Conservation (phyloP, 495 filamentous ascomycete species). For the Neurospora sp. region DNA sequence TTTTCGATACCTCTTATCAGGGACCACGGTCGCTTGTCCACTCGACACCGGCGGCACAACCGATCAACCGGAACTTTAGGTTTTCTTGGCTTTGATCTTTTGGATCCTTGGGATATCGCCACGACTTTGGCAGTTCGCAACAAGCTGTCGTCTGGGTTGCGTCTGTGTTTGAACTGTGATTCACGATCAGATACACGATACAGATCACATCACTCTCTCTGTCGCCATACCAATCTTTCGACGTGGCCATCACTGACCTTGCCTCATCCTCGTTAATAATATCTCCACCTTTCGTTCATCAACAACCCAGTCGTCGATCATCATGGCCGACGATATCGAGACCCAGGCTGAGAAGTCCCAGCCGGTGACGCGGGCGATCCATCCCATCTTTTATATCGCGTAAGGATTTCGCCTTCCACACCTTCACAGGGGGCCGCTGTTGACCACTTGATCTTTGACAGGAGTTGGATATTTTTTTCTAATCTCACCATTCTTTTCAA, state of each 20-base stretch:
- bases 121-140: not conserved
- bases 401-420: not conserved
- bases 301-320: not conserved
- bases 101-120: not conserved
- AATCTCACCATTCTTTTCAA: slow-evolving; percentile 90
- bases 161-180: not conserved
- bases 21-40: not conserved
- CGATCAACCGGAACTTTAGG: not conserved
- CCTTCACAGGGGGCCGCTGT: not conserved
- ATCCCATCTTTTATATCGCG: slow-evolving; percentile 16
- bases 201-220: not conserved
- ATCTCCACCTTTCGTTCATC: not conserved
- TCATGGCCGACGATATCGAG: slow-evolving; percentile 15
- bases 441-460: slow-evolving; percentile 20
- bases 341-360: slow-evolving; percentile 14
- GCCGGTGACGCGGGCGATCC: slow-evolving; percentile 6
- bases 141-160: not conserved
- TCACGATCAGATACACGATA: not conserved
- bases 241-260: not conserved
- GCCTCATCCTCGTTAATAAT: not conserved
- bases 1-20: not conserved
- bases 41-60: not conserved
- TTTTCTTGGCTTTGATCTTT: not conserved
- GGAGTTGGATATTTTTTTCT: slow-evolving; percentile 80
- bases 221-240: not conserved